Evolutionary conservation across 305 asterid species (phyloP).

Genomic region (Solanum hybrid): DNA sequence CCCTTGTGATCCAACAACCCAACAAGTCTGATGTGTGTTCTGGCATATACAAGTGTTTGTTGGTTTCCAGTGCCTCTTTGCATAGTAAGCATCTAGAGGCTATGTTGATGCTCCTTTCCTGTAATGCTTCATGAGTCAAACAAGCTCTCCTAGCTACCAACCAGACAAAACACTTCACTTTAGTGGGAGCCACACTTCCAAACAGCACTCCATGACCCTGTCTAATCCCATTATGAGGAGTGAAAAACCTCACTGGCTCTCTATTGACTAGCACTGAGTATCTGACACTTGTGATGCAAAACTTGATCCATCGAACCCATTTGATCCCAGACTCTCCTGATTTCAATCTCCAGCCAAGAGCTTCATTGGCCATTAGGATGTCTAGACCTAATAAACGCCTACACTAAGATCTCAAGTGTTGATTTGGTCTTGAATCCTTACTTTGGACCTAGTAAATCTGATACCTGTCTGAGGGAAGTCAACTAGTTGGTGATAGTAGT

Average conservation of each 20-base stretch:
- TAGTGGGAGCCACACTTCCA: not conserved
- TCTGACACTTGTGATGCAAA: not conserved
- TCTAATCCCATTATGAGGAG: not conserved
- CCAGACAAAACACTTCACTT: not conserved
- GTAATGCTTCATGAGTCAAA: not conserved
- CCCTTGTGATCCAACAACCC: not conserved
- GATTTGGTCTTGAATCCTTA: not conserved
- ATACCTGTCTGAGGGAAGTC: not conserved
- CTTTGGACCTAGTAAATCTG: not conserved
- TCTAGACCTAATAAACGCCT: not conserved
- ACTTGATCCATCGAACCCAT: not conserved
- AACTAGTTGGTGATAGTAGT: not conserved
- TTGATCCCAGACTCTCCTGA: not conserved
- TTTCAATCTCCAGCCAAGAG: not conserved
- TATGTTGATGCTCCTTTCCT: not conserved
- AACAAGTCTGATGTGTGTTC: not conserved
- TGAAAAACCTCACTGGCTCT: not conserved
- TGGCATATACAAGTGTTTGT: not conserved
- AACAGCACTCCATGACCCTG: not conserved
- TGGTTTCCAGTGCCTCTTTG: not conserved
- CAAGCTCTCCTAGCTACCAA: not conserved
- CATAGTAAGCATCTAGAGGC: not conserved
- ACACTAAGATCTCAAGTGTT: not conserved
- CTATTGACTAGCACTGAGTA: not conserved
- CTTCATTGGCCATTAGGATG: not conserved